A percentile compares a stretch with the other conserved stretches of the same genome.
Evolutionary conservation across 768 basidiomycete species (phyloP).

Genomic region (Saitozyma sp.): DNA sequence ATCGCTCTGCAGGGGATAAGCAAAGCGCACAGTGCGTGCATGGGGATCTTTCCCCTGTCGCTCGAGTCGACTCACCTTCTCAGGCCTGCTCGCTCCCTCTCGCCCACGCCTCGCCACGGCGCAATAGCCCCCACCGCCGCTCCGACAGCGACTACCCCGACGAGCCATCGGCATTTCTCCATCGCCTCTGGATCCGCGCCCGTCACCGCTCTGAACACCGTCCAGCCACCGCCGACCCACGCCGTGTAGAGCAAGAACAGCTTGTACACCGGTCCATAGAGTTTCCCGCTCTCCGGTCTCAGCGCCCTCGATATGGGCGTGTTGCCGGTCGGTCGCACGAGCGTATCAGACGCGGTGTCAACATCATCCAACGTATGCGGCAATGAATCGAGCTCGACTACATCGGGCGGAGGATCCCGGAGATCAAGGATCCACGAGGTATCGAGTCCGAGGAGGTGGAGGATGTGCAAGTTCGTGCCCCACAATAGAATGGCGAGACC

Average conservation of each 20-base stretch:
- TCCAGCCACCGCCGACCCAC: constrained; percentile 70
- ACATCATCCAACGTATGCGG: constrained; percentile 3
- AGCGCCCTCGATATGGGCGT: not conserved
- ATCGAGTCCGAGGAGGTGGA: constrained; percentile 73
- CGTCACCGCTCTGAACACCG: constrained; percentile 64
- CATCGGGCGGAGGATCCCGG: constrained; percentile 16
- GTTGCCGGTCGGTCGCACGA: constrained; percentile 3
- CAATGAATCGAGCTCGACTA: not conserved
- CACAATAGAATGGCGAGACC: constrained; percentile 82
- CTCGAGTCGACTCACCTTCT: constrained; percentile 62
- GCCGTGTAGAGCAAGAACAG: constrained; percentile 64
- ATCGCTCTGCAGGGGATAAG: constrained; percentile 60
- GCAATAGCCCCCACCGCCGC: constrained; percentile 63
- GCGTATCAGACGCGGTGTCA: constrained; percentile 13
- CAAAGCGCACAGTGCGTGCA: not conserved
- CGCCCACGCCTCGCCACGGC: constrained; percentile 66
- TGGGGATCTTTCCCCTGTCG: not conserved
- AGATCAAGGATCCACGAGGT: constrained; percentile 67
- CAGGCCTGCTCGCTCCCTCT: constrained; percentile 73
- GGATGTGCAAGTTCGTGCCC: constrained; percentile 88
- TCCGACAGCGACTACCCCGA: constrained; percentile 66
- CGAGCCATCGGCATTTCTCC: constrained; percentile 75
- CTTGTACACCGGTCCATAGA: constrained; percentile 59
- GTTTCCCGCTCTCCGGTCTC: constrained; percentile 26
- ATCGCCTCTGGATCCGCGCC: constrained; percentile 63